These are phyloP conservation scores for Chenopodium album DNA, from an alignment of 148 eudicot species.

Conservation along the genomic window DNA sequence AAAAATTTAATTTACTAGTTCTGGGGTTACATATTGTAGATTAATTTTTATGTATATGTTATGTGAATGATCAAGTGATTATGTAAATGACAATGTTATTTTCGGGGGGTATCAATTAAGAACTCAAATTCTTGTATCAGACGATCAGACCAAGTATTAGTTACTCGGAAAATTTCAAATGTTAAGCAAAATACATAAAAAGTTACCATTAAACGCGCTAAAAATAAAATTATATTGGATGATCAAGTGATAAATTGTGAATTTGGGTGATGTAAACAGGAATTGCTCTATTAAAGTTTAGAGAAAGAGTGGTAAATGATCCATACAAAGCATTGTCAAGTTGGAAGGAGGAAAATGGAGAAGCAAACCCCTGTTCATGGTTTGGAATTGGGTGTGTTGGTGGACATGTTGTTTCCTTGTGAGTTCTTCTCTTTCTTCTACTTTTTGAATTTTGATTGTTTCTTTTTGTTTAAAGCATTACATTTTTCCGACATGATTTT, in stretches of 20 bases:
- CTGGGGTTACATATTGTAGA: not conserved
- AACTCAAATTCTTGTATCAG: not conserved
- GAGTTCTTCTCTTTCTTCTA: slow-evolving; percentile 32
- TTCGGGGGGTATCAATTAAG: not conserved
- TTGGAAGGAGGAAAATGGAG: slow-evolving; percentile 59
- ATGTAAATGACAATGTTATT: not conserved
- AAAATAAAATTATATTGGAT: not conserved
- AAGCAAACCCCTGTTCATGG: slow-evolving; percentile 68
- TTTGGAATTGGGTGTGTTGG: slow-evolving; percentile 59
- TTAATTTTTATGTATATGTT: not conserved
- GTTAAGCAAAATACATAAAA: not conserved
- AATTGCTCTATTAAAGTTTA: slow-evolving; percentile 57
- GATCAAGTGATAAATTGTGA: not conserved
- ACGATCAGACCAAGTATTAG: not conserved
- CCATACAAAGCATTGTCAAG: slow-evolving; percentile 63
- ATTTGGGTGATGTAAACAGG: slow-evolving; percentile 41
- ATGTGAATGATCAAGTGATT: not conserved
- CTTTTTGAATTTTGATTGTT: not conserved
- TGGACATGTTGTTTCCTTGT: slow-evolving; percentile 66
- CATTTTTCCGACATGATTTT: not conserved
- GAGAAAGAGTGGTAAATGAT: slow-evolving; percentile 60
- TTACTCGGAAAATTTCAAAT: no score
- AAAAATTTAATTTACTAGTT: not conserved
- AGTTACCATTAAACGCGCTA: not conserved
- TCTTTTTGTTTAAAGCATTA: not conserved